Evolutionary conservation across 768 basidiomycete species (phyloP), one percentile per base, ranked within the genome.

Genomic region (Phlebiopsis flavidoalba): DNA sequence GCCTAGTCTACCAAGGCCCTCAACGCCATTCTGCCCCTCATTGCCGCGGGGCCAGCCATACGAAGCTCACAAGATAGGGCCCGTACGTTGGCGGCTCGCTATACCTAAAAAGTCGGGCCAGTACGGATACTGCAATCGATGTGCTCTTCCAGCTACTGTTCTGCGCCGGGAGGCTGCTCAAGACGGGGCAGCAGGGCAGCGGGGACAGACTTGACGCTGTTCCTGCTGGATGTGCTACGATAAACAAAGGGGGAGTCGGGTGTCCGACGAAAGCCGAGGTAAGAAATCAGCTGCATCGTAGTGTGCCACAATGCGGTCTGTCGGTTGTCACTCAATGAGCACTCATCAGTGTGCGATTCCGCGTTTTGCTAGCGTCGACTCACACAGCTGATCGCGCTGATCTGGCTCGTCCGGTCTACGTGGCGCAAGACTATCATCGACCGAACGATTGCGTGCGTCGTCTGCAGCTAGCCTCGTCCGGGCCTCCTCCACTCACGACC

Each of bases 361-460:
- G 24, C 14, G 36, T 19, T n/a, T 15, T 57, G 24, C 36, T 63
- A 96, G 95, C n/a, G 89, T 64, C 86, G 88, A 67, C 69, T 98
- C 65, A 96, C 93, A 35, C 95, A 98, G 71, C 80, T 98, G 49
- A 90, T 98, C 67, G 94, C 93, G 8, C 77, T 98, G 58, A 84
- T n/a, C 87, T 54, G 93, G 93, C 3, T 67, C 91, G 0, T 74
- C 79, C 14, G 95, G 93, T 12, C 70, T n/a, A n/a, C 87, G 35
- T 99, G 96, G 97, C 79, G 95, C 61, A 95, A 94, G 77, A 93
- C 91, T 0, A 75, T 95, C 54, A 89, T 93, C 40, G 92, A 95
- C 68, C 88, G 85, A 70, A 77, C 91, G 12, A 79, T 98, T 70
- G 82, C 87, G 94, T 95, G 71, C 69, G 87, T 79, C 3, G n/a